Base-by-base conservation (phyloP, 1,284 basidiomycete species). In the Microbotryum intermedium region DNA sequence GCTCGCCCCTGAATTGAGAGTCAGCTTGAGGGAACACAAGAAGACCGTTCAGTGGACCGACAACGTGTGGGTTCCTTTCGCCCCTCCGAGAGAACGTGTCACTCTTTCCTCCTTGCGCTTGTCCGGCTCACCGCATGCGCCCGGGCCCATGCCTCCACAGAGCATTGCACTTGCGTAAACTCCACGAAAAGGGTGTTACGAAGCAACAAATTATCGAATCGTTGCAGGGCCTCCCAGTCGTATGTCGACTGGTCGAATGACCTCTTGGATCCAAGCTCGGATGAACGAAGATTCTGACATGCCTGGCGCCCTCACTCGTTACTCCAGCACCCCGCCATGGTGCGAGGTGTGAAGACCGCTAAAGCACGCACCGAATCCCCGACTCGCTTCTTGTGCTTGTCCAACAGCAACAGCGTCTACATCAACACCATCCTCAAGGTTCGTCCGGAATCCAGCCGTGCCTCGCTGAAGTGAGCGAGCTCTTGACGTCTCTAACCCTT, bases 291-390 rank as follows among this genome's bases (percentile, higher is more conserved):
- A 29, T 20, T 6, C 18, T 26, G 1, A n/a, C 49, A 6, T 10
- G 9, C 18, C 18, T 23, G 51, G 46, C 20, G 28, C 6, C 25
- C 21, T 11, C 2, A 28, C 9, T 18, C 6, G 9, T 10, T 10
- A 4, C 21, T 53, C n/a, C 71, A 97, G 92, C 95, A 98, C 74
- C 94, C 94, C 5, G 94, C 90, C 4, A 97, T 97, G 90, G 82
- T 85, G 64, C 86, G 92, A 42, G 90, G 83, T n/a, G 85, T 97
- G 16, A 83, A 81, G 39, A 79, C 78, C 5, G 80, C 95, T 64
- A 90, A 95, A 73, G 76, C 79, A 2, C 78, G 80, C 25, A 71
- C 80, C 8, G 75, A 73, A n/a, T 77, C 80, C 16, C 79, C 85
- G 50, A 90, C 90, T 0, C 86, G 84, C 9, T 88, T 97, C 76